A percentile compares a stretch with the other conserved stretches of the same genome.
phyloP scores from a whole-genome alignment of 1,284 basidiomycete genomes.

The Schizopora paradoxa region DNA sequence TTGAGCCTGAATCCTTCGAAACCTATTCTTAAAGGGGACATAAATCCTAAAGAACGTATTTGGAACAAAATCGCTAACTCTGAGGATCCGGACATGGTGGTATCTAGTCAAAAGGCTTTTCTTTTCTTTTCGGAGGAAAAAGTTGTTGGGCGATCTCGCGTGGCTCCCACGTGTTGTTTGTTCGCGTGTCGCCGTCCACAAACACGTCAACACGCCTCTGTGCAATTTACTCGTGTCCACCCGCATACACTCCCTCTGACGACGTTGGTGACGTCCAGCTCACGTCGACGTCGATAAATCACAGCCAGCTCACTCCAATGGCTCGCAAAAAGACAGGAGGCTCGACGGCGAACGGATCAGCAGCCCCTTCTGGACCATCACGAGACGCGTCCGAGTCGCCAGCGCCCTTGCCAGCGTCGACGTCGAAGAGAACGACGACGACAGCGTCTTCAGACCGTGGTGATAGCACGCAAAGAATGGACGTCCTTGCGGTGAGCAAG shows the following conservation, averaged over 20 bases:
- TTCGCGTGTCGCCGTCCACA: not conserved
- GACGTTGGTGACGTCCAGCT: not conserved
- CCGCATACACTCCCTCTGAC: not conserved
- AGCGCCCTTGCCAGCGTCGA: not conserved
- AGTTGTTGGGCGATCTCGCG: too few species aligned
- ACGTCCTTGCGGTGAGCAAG: conserved; percentile 14
- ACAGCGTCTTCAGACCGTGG: not conserved
- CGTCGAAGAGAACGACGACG: not conserved
- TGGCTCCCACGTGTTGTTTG: too few species aligned
- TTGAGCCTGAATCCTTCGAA: too few species aligned
- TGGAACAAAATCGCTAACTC: too few species aligned
- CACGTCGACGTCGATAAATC: not conserved
- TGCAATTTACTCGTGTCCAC: too few species aligned
- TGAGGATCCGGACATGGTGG: too few species aligned
- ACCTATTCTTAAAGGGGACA: too few species aligned
- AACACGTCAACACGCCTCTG: not conserved
- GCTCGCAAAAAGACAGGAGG: conserved; percentile 8
- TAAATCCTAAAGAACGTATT: too few species aligned
- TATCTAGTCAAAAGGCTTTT: too few species aligned
- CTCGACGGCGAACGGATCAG: conserved; percentile 1
- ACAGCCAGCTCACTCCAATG: not conserved
- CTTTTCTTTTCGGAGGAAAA: too few species aligned
- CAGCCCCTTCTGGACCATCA: not conserved
- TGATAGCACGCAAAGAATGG: conserved; percentile 11
- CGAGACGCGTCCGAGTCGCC: not conserved